These are phyloP conservation scores for Melaleuca alternifolia DNA, from an alignment of 345 rosid species.

Conservation along the genomic window DNA sequence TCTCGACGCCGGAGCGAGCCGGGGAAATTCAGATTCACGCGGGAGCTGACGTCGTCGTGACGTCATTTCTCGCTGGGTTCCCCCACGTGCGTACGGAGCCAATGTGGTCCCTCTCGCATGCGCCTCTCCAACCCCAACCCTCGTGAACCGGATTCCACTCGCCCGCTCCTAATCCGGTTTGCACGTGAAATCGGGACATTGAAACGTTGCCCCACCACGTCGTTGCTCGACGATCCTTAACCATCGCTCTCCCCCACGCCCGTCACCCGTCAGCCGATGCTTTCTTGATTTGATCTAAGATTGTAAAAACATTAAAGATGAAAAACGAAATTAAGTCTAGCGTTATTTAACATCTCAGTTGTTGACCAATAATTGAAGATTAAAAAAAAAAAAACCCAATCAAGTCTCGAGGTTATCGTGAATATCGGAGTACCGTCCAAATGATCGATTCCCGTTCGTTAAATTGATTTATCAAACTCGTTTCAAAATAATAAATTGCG, in stretches of 20 bases:
- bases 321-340: background rate
- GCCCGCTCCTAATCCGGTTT: background rate
- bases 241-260: too few relatives aligned
- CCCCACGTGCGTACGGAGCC: too few relatives aligned
- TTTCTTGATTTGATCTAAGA: too few relatives aligned
- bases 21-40: background rate
- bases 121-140: background rate
- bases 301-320: background rate
- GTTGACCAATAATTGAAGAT: background rate
- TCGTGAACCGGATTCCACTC: background rate
- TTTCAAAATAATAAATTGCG: background rate
- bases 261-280: too few relatives aligned
- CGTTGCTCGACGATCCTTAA: rapidly evolving
- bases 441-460: background rate
- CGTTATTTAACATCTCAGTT: background rate
- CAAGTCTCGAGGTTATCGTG: background rate
- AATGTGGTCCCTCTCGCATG: background rate
- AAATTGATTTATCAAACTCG: background rate
- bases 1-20: background rate
- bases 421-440: background rate
- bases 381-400: background rate
- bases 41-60: background rate
- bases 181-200: background rate
- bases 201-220: rapidly evolving
- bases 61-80: too few relatives aligned